Evolutionary conservation across 2,329 filamentous ascomycete species (phyloP).

Genomic region (Beauveria bassiana): DNA sequence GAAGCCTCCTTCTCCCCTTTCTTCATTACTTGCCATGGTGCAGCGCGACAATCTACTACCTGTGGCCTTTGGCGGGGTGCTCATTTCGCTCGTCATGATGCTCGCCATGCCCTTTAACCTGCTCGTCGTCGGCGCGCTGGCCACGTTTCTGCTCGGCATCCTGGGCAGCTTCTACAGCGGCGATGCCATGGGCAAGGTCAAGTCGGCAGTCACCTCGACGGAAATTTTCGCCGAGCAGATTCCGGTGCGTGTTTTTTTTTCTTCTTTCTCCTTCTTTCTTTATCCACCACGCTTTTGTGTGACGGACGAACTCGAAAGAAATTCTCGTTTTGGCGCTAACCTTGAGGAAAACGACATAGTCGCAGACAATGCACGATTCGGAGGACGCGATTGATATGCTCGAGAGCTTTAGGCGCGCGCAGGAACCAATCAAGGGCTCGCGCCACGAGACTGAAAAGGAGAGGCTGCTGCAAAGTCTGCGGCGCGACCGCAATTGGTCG

Average conservation of each 20-base stretch:
- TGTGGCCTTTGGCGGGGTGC: slow-evolving; percentile 2
- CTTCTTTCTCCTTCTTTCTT: background rate
- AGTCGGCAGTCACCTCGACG: background rate
- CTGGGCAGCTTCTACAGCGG: background rate
- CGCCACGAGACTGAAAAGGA: background rate
- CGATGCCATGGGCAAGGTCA: background rate
- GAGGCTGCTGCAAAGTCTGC: background rate
- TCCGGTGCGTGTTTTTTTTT: background rate
- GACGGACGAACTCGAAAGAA: no score
- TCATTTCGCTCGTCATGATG: slow-evolving; percentile 6
- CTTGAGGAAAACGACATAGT: background rate
- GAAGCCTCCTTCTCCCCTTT: background rate
- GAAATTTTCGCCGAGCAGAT: slow-evolving; percentile 8
- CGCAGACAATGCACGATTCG: background rate
- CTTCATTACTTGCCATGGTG: background rate
- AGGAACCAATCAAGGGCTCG: background rate
- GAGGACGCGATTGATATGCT: slow-evolving; percentile 5
- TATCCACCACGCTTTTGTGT: no score
- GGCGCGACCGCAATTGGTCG: slow-evolving; percentile 19
- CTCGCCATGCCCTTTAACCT: slow-evolving; percentile 4
- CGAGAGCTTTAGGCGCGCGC: background rate
- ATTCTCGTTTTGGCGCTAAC: background rate
- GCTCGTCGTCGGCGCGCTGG: slow-evolving; percentile 1
- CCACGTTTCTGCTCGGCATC: background rate
- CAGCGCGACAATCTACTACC: slow-evolving; percentile 5